Base-by-base conservation (phyloP, 2,329 filamentous ascomycete species). In the Fusarium papillatum region DNA sequence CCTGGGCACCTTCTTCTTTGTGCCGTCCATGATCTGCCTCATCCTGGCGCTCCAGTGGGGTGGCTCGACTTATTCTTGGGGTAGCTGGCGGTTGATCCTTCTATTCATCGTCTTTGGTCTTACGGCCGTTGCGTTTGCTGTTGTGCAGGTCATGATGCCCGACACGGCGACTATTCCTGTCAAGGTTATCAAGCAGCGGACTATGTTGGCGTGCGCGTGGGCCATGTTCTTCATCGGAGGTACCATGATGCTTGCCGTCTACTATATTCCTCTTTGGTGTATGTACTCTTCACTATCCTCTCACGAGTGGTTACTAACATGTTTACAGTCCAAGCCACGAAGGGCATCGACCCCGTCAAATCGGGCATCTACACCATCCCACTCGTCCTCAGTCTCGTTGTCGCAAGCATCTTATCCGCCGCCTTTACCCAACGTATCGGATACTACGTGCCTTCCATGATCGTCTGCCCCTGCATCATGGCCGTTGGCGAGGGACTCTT, bases 21-120 rank as follows among this genome's bases (percentile, higher is more conserved):
- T 93, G 19, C 91, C 91, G 0, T 87, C 87, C 38, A 86, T 92
- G 46, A 85, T 92, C 17, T 91, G 87, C 72, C 88, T 93, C 43
- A 82, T 93, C 5, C 84, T 94, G 7, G 91, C 91, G 1, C 84
- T 94, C 39, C 89, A 93, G 77, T 93, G 91, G 91, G 90, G 90
- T 64, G 90, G 90, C 5, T 86, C 86, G 4, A 85, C 81, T 4
- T 89, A 91, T 75, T 72, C 84, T 0, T 92, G 90, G 90, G 83
- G 80, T 46, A 86, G 84, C 73, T 88, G 87, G 83, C 86, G 87
- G 53, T 87, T 91, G 66, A 87, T 92, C 61, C 76, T 88, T 10
- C 83, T 92, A n/a, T 85, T 92, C 11, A 83, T 87, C 53, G 74
- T 90, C 13, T 91, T 89, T 69, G 88, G 78, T 1, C 76, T 88